Evolutionary conservation across 192 early-diverging fungal species (phyloP).

Genomic region (Coemansia javaensis): DNA sequence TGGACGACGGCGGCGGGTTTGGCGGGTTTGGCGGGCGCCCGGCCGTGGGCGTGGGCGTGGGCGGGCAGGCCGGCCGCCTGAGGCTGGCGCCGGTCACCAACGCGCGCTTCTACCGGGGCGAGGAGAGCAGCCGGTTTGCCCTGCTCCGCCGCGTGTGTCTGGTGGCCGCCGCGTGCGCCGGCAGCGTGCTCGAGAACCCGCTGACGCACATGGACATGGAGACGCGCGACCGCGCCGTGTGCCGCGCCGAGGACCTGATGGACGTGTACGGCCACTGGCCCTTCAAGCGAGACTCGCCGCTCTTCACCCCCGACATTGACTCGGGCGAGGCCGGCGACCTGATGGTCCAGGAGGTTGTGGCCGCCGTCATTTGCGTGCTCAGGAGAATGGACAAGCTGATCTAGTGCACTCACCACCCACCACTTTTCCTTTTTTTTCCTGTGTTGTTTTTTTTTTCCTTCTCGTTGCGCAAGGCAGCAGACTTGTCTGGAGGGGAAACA

Average conservation of each 20-base stretch:
- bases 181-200: constrained; percentile 96
- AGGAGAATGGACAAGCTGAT: constrained; percentile 84
- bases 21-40: constrained; percentile 4
- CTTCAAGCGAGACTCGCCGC: constrained; percentile 55
- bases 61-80: constrained; percentile 30
- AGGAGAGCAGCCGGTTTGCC: constrained; percentile 45
- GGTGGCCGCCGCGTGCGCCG: constrained; percentile 94
- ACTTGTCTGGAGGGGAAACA: too few relatives aligned
- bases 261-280: constrained; percentile 78
- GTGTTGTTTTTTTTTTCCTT: not conserved
- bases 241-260: constrained; percentile 84
- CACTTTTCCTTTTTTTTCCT: not conserved
- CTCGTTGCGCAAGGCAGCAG: not conserved
- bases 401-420: constrained; percentile 45
- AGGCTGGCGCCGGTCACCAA: constrained; percentile 21
- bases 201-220: constrained; percentile 76
- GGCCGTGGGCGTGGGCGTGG: constrained; percentile 28
- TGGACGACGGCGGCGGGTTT: constrained; percentile 29
- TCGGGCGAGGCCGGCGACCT: constrained; percentile 49
- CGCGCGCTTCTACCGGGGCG: constrained; percentile 30
- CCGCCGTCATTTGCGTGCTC: constrained; percentile 78
- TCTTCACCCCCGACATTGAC: constrained; percentile 54
- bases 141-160: constrained; percentile 76
- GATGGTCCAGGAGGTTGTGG: constrained; percentile 64
- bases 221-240: constrained; percentile 82